Conservation (phyloP, 371 early-diverging fungal species). For the Choanephora cucurbitarum region DNA sequence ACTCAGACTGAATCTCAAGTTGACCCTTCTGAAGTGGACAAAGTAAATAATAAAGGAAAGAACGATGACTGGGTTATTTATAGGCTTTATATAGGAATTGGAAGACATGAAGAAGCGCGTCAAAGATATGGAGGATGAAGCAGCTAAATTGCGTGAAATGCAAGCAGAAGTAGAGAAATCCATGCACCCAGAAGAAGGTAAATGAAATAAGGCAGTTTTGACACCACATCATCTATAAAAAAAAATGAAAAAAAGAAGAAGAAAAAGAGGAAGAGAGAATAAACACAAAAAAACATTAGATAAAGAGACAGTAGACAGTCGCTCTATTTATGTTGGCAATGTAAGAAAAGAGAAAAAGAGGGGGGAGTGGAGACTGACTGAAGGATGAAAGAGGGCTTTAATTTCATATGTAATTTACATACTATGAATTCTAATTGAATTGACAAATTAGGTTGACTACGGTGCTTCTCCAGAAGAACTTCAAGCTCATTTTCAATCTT, state of each 20-base stretch:
- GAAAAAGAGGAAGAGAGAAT: conserved; percentile 6
- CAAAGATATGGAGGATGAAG: conserved; percentile 93
- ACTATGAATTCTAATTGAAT: no score
- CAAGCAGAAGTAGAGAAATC: conserved; percentile 88
- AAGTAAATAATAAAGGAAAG: no score
- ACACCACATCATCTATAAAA: not conserved
- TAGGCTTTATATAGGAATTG: conserved; percentile 49
- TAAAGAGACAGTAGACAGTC: conserved; percentile 84
- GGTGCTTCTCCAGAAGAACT: conserved; percentile 94
- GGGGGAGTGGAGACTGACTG: no score
- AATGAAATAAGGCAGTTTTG: not conserved
- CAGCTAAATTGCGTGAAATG: conserved; percentile 91
- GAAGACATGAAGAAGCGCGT: conserved; percentile 89
- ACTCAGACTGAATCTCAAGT: conserved; percentile 9
- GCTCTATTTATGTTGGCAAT: conserved; percentile 95
- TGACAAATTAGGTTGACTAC: conserved; percentile 92
- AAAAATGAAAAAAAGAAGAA: conserved; percentile 17
- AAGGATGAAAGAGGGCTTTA: no score
- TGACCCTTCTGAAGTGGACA: conserved; percentile 35
- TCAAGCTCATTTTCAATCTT: conserved; percentile 94
- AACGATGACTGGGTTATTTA: not conserved
- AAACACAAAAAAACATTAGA: conserved; percentile 37
- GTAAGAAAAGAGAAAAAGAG: conserved; percentile 46
- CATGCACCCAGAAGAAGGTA: conserved; percentile 67
- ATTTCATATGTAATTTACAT: no score